Base-by-base conservation (phyloP, 208 protist genomes). In the Acanthamoeba sp. region DNA sequence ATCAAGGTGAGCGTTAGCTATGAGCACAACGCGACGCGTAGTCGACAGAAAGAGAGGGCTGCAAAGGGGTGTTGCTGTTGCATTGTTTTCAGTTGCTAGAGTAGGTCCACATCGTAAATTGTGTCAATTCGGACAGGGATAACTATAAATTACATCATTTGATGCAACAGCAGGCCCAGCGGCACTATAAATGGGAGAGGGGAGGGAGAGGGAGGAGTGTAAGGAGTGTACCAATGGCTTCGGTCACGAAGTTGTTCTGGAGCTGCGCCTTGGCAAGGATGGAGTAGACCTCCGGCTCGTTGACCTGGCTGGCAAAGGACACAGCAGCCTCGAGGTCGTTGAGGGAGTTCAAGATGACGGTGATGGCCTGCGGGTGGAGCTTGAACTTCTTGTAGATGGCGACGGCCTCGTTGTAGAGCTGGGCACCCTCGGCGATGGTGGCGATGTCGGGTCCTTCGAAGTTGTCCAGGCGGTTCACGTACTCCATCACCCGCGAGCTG, bases 381-480 rank as follows among this genome's bases (percentile, higher is more conserved):
- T 98, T 97, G 96, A 99, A 98, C 95, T 99, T 99, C 95, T 99
- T 99, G 98, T 99, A 99, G 48, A 99, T 99, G 18, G 97, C 97
- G 93, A 99, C 99, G 2, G 99, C 99, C 62, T 99, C 99, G 95
- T 99, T 99, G 97, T 98, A 99, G 93, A 99, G 97, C 78, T 97
- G 97, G 16, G 96, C 97, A 12, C 96, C 97, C 91, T 88, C 91
- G 29, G 99, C 99, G 94, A 99, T 99, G 78, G 97, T 98, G 50
- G 99, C 99, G 92, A 99, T 99, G 95, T 99, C 98, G 73, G 97
- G 97, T 10, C 98, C 99, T 96, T 99, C 99, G 97, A 99, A 99
- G 96, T 99, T 99, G 95, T 99, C 98, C 0, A 99, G 97, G 73
- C 97, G 97, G 38, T 99, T 98, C 66, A 99, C 98, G 97, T 99